These are phyloP conservation scores for Diplocarpon rosae DNA, from an alignment of 2,329 filamentous ascomycete genomes.

Conservation along the genomic window DNA sequence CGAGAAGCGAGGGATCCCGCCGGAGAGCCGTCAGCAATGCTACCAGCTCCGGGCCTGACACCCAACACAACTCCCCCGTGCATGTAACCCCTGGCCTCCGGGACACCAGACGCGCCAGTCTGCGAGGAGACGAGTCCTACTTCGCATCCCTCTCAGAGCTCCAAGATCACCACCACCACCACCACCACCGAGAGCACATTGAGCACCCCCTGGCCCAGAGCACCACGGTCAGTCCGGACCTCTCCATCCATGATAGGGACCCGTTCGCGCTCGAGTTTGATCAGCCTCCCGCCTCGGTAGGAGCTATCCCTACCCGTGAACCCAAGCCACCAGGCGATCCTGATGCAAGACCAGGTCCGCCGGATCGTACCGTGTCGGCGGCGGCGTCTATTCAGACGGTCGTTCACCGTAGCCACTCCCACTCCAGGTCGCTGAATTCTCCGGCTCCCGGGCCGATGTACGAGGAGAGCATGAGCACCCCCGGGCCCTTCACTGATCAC, in stretches of 20 bases:
- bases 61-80: slow-evolving; percentile 35
- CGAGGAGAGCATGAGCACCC: slow-evolving; percentile 12
- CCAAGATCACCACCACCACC: slow-evolving; percentile 6
- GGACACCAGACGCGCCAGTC: slow-evolving; percentile 40
- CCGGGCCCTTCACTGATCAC: slow-evolving; percentile 23
- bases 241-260: slow-evolving; percentile 28
- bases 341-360: slow-evolving; percentile 30
- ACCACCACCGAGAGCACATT: slow-evolving; percentile 31
- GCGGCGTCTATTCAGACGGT: slow-evolving; percentile 25
- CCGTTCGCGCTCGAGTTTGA: slow-evolving; percentile 25
- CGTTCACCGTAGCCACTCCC: slow-evolving; percentile 23
- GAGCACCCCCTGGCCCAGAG: slow-evolving; percentile 71
- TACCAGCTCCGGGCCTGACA: slow-evolving; percentile 52
- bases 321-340: slow-evolving; percentile 29
- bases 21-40: slow-evolving; percentile 50
- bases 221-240: slow-evolving; percentile 57
- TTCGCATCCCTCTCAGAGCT: slow-evolving; percentile 36
- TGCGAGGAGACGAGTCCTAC: slow-evolving; percentile 46
- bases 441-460: slow-evolving; percentile 5
- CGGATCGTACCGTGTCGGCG: slow-evolving; percentile 25
- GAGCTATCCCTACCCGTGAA: slow-evolving; percentile 27
- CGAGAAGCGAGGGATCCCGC: slow-evolving; percentile 43
- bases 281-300: slow-evolving; percentile 31
- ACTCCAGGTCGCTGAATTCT: slow-evolving; percentile 29
- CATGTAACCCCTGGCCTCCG: slow-evolving; percentile 18